Base-by-base conservation (phyloP, 371 early-diverging fungal genomes). In the Lichtheimia ramosa region DNA sequence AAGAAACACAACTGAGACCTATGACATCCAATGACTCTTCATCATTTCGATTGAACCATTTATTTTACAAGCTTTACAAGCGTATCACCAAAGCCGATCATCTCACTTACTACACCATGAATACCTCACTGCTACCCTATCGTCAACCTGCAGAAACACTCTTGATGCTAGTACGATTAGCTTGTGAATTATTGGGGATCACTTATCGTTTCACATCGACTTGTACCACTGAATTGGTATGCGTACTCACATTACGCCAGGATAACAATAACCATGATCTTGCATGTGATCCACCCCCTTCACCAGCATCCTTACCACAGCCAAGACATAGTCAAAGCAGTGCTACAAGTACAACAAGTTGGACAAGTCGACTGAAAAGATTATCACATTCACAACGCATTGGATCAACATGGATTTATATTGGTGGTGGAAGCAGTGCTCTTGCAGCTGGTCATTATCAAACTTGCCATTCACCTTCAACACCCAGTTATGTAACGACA, bases 141-240 rank as follows among this genome's bases (percentile, higher is more conserved):
- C 34, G 34, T 34, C 34, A 34, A 34, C 34, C 10, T 53, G 34
- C 51, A 70, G 12, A 51, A 20, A 61, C 65, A 34, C 54, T 78
- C 63, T 67, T 74, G 61, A 43, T 65, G 41, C 52, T 78, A 5
- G 71, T 75, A 14, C 58, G 66, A 13, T 66, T 66, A n/a, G 63
- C 70, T 3, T 74, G 75, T 43, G 75, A 74, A 54, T 64, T 75
- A 5, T 68, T 74, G 43, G 79, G 73, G 18, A 63, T 74, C 53
- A 75, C 73, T 3, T 78, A 74, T 48, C 56, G 63, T n/a, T 69
- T 67, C 12, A 73, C 66, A 24, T 62, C 34, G 10, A 34, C 34
- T 34, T 34, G 63, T 6, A 58, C 43, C 25, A 61, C 62, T 15
- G 70, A 61, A 12, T 63, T 77, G 5, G 56, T 59, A 2, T 77